These are phyloP conservation scores for Rhizopogon roseolus DNA, from an alignment of 768 basidiomycete species.

Conservation along the genomic window DNA sequence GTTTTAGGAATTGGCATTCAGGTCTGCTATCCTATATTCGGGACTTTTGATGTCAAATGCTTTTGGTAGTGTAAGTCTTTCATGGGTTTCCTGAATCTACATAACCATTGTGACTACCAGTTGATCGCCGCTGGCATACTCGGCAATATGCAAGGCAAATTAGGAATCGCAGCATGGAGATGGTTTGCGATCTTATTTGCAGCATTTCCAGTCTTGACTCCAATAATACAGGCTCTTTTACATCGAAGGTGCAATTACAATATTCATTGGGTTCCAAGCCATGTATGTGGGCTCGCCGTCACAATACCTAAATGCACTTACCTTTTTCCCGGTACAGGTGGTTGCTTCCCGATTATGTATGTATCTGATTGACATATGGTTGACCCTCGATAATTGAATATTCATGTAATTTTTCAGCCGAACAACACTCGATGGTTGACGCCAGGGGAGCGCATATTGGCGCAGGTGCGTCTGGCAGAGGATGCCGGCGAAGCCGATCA, in stretches of 20 bases:
- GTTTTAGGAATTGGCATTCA: constrained; percentile 52
- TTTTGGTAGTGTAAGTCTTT: constrained; percentile 51
- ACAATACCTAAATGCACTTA: neutral
- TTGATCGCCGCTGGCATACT: constrained; percentile 73
- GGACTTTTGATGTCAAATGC: constrained; percentile 61
- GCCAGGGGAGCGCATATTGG: constrained; percentile 46
- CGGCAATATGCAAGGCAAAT: constrained; percentile 58
- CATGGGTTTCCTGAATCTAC: neutral
- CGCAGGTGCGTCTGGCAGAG: constrained; percentile 62
- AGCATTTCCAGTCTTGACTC: neutral
- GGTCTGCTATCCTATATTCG: constrained; percentile 54
- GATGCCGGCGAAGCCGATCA: constrained; percentile 65
- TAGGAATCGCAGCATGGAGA: constrained; percentile 67
- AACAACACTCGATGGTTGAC: constrained; percentile 59
- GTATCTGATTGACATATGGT: constrained; percentile 10
- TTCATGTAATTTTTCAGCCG: constrained; percentile 31
- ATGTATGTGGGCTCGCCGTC: constrained; percentile 31
- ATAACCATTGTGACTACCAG: constrained; percentile 22
- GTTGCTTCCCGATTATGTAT: constrained; percentile 55
- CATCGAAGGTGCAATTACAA: constrained; percentile 66
- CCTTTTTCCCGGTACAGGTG: constrained; percentile 33
- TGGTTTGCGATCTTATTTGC: constrained; percentile 30
- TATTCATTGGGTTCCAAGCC: constrained; percentile 48
- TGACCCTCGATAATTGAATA: neutral
- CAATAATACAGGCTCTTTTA: constrained; percentile 54